Conservation (phyloP, 1,284 basidiomycete species). For the Ceratobasidium sp. region DNA sequence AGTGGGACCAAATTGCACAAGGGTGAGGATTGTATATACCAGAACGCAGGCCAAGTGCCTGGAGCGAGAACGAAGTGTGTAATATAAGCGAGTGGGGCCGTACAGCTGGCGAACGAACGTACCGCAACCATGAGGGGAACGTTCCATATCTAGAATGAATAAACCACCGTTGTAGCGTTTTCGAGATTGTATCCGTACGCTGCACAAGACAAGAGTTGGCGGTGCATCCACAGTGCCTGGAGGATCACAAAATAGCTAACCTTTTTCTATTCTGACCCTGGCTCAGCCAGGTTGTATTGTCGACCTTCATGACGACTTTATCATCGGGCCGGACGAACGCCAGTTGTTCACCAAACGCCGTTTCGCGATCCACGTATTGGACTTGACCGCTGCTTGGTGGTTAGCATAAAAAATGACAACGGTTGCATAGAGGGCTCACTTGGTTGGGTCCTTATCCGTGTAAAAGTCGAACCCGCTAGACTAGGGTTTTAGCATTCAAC, state of each 20-base stretch:
- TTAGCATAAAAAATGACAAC: neutral
- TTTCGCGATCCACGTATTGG: constrained; percentile 54
- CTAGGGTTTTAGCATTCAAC: neutral
- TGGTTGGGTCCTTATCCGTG: constrained; percentile 36
- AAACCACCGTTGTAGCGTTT: constrained; percentile 63
- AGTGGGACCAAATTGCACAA: neutral
- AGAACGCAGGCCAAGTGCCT: constrained; percentile 73
- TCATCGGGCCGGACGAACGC: constrained; percentile 44
- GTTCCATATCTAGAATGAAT: constrained; percentile 71
- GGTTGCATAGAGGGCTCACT: constrained; percentile 9
- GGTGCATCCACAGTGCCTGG: too few relatives aligned
- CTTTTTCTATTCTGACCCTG: constrained; percentile 45
- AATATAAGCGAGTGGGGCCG: neutral
- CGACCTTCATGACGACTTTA: constrained; percentile 46
- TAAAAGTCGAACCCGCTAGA: constrained; percentile 35
- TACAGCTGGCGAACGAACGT: constrained; percentile 19
- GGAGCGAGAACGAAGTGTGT: constrained; percentile 4
- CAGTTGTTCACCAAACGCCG: constrained; percentile 41
- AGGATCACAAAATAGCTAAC: constrained; percentile 18
- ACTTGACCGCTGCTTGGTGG: constrained; percentile 59
- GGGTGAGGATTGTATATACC: constrained; percentile 61
- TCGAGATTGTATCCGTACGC: constrained; percentile 48
- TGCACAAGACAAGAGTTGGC: constrained; percentile 23
- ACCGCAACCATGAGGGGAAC: constrained; percentile 76
- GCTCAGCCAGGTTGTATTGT: constrained; percentile 43